Conservation (phyloP, 148 eudicot species). For the Linanthus parryae region DNA sequence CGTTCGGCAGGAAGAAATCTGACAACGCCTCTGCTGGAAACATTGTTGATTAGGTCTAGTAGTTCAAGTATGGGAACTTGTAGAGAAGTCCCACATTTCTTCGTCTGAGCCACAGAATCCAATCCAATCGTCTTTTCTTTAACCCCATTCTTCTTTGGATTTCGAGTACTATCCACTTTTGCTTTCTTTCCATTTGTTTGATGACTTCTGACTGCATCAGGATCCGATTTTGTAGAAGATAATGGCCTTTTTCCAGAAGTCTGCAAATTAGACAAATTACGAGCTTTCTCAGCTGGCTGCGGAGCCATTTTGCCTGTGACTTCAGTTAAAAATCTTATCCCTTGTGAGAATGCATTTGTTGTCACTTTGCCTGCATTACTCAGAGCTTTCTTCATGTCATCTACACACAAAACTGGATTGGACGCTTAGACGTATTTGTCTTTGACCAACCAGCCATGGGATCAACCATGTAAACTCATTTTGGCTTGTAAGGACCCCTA, state of each 20-base stretch:
- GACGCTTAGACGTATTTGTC: constrained; percentile 32
- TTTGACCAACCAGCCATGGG: constrained; percentile 42
- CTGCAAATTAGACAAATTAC: constrained; percentile 18
- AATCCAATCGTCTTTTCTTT: constrained; percentile 70
- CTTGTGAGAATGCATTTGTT: constrained; percentile 75
- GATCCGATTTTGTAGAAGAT: constrained; percentile 25
- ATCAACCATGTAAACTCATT: constrained; percentile 70
- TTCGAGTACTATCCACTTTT: constrained; percentile 32
- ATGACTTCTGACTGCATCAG: constrained; percentile 24
- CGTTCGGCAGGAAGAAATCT: no score
- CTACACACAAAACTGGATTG: constrained; percentile 71
- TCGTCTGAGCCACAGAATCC: constrained; percentile 77
- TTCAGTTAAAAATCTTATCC: constrained; percentile 77
- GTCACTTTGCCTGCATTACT: constrained; percentile 86
- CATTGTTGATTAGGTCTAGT: no score
- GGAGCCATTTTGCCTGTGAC: constrained; percentile 62
- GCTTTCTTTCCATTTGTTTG: constrained; percentile 50
- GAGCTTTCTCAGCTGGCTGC: constrained; percentile 25
- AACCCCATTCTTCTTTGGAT: constrained; percentile 29
- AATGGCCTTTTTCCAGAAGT: constrained; percentile 53
- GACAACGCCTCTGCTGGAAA: no score
- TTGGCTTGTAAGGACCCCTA: constrained; percentile 47
- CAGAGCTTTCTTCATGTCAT: constrained; percentile 76
- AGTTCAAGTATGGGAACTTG: no score
- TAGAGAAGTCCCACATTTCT: constrained; percentile 28